Evolutionary conservation across 805 yeast species (phyloP).

Genomic region (Nakazawaea peltata): DNA sequence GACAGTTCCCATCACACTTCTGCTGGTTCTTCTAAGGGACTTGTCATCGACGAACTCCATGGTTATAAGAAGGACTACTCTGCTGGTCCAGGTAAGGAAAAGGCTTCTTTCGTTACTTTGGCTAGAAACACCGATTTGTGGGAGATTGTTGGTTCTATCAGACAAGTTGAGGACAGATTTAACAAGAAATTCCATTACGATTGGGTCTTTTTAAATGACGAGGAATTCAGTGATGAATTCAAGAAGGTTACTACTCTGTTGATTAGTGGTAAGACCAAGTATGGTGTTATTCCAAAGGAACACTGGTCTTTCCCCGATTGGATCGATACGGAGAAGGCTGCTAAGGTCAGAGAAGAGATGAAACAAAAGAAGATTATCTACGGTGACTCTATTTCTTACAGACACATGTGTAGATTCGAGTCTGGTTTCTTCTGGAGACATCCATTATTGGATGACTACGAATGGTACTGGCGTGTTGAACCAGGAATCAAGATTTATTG

Average conservation of each 20-base stretch:
- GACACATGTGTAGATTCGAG: conserved; percentile 92
- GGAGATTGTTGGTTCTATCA: conserved; percentile 54
- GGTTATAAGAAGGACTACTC: conserved; percentile 10
- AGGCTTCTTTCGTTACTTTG: conserved; percentile 75
- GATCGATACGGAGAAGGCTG: conserved; percentile 68
- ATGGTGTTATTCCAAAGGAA: conserved; percentile 72
- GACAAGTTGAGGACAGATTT: conserved; percentile 84
- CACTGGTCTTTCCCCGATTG: conserved; percentile 86
- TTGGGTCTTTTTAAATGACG: conserved; percentile 93
- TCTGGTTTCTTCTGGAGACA: conserved; percentile 86
- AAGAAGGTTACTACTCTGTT: conserved; percentile 56
- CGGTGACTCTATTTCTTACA: conserved; percentile 59
- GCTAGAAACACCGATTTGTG: conserved; percentile 72
- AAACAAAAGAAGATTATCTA: conserved; percentile 43
- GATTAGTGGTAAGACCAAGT: conserved; percentile 70
- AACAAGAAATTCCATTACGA: conserved; percentile 77
- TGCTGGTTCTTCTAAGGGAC: conserved; percentile 2
- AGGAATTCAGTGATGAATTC: conserved; percentile 76
- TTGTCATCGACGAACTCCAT: conserved; percentile 4
- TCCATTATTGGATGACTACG: conserved; percentile 64
- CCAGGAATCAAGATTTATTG: conserved; percentile 77
- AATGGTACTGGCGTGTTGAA: conserved; percentile 94
- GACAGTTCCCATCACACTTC: background rate
- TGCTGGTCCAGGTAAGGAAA: conserved; percentile 26
- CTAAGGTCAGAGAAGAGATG: conserved; percentile 46